Evolutionary conservation across 352 stramenopile species (phyloP).

Genomic region (Elongisporangium undulatum): DNA sequence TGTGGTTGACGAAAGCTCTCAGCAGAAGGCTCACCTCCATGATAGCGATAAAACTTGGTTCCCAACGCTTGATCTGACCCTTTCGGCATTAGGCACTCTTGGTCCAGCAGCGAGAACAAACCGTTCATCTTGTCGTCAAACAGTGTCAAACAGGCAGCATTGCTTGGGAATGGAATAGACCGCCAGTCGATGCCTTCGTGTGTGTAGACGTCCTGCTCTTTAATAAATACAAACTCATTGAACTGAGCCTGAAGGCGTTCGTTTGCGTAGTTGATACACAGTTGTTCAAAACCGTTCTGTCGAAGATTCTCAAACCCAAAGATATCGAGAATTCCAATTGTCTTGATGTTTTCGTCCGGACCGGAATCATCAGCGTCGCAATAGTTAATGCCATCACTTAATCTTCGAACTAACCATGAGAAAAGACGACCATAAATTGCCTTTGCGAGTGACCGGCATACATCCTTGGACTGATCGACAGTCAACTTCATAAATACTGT

Average conservation of each 20-base stretch:
- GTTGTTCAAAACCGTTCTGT: constrained; percentile 80
- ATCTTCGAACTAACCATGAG: constrained; percentile 89
- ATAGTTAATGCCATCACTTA: constrained; percentile 83
- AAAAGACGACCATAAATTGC: constrained; percentile 96
- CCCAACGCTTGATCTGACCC: constrained; percentile 74
- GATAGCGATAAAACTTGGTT: constrained; percentile 81
- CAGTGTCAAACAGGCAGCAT: constrained; percentile 68
- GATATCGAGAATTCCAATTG: constrained; percentile 87
- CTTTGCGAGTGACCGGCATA: constrained; percentile 93
- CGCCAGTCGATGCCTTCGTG: constrained; percentile 84
- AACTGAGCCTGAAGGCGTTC: constrained; percentile 84
- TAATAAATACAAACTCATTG: constrained; percentile 88
- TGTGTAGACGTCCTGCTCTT: constrained; percentile 81
- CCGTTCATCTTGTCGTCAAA: constrained; percentile 82
- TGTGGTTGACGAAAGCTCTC: constrained; percentile 28
- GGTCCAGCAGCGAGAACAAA: constrained; percentile 77
- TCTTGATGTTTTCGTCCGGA: constrained; percentile 45
- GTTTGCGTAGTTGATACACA: constrained; percentile 88
- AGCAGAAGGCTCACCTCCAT: constrained; percentile 29
- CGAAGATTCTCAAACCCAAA: constrained; percentile 87
- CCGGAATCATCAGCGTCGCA: constrained; percentile 34
- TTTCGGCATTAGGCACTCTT: constrained; percentile 83
- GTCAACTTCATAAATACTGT: constrained; percentile 77
- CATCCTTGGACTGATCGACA: constrained; percentile 78
- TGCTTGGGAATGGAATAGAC: constrained; percentile 77